Evolutionary conservation across 1,284 basidiomycete species (phyloP).

Genomic region (Boletus sp.): DNA sequence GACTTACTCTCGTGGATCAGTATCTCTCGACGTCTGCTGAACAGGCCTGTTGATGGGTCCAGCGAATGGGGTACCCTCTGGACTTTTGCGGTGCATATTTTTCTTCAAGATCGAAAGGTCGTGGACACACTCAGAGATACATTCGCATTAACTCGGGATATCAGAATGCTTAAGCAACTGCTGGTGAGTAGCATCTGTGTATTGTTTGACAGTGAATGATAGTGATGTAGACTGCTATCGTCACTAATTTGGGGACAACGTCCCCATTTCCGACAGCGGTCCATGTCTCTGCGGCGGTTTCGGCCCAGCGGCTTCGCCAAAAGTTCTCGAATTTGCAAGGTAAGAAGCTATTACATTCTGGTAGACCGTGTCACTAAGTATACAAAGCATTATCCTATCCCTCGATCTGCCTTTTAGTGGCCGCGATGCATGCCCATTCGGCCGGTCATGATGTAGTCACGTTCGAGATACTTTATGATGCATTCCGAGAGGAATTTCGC

Average conservation of each 20-base stretch:
- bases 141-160: slow-evolving; percentile 69
- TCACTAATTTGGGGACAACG: slow-evolving; percentile 50
- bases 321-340: slow-evolving; percentile 55
- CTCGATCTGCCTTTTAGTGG: slow-evolving; percentile 72
- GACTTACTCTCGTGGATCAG: slow-evolving; percentile 56
- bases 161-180: slow-evolving; percentile 64
- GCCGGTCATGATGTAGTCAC: slow-evolving; percentile 71
- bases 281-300: slow-evolving; percentile 45
- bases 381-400: slow-evolving; percentile 68
- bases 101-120: slow-evolving; percentile 53
- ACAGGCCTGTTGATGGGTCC: slow-evolving; percentile 31
- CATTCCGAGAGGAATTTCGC: slow-evolving; percentile 68
- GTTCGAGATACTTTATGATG: slow-evolving; percentile 78
- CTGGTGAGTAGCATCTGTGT: slow-evolving; percentile 54
- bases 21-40: slow-evolving; percentile 51
- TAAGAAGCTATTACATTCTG: slow-evolving; percentile 36
- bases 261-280: slow-evolving; percentile 56
- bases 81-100: slow-evolving; percentile 59
- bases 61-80: slow-evolving; percentile 61
- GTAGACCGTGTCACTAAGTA: slow-evolving; percentile 10
- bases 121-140: slow-evolving; percentile 56
- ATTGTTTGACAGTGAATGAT: slow-evolving; percentile 32
- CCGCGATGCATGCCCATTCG: slow-evolving; percentile 63
- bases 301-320: slow-evolving; percentile 57
- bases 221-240: slow-evolving; percentile 49